Percentiles rank a stretch among this genome's conserved stretches.
phyloP scores from a whole-genome alignment of 805 yeast genomes.

The Candida nitratophila region DNA sequence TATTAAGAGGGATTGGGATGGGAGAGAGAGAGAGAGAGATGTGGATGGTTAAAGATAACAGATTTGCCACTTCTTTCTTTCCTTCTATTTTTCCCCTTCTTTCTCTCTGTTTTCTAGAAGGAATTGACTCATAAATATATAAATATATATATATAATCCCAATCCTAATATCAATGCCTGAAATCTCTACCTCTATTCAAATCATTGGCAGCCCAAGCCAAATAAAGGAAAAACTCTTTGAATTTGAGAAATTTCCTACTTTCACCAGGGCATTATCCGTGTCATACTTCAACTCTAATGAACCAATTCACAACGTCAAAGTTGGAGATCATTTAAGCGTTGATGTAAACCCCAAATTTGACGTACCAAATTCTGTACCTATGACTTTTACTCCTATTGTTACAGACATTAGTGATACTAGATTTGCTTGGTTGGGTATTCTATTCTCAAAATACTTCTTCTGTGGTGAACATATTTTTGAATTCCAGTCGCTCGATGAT shows the following conservation, averaged over 20 bases:
- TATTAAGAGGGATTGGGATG: too few species aligned
- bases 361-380: neutral
- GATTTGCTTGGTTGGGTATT: neutral
- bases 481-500: neutral
- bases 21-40: too few species aligned
- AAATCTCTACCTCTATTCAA: neutral
- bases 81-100: too few species aligned
- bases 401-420: neutral
- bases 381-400: neutral
- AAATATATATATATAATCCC: too few species aligned
- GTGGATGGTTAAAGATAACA: too few species aligned
- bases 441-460: neutral
- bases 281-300: neutral
- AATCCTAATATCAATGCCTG: neutral
- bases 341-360: neutral
- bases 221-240: neutral
- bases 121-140: too few species aligned
- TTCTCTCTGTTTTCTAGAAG: too few species aligned
- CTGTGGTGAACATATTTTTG: neutral
- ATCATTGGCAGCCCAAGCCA: neutral
- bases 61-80: too few species aligned
- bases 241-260: neutral
- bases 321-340: neutral
- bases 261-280: neutral
- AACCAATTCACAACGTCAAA: neutral